A percentile compares a stretch with the other conserved stretches of the same genome.
Evolutionary conservation across 2,329 filamentous ascomycete species (phyloP).

Genomic region (Paracorniculantispora psalliotae): DNA sequence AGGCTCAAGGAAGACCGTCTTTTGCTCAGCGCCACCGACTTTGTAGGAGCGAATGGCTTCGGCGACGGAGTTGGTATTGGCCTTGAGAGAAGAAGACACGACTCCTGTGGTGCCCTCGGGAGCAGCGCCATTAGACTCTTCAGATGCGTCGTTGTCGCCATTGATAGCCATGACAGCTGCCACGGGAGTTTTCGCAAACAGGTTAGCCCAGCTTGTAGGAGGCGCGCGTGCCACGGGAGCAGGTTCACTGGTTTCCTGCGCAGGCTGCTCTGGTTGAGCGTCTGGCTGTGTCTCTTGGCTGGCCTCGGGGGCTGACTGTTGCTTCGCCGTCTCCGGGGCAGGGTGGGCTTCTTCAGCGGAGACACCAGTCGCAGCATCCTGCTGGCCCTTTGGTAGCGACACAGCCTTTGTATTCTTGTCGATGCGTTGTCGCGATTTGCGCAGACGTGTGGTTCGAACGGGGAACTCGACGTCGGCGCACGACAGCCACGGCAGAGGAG

Average conservation of each 20-base stretch:
- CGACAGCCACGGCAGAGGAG: constrained; percentile 55
- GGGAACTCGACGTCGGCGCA: constrained; percentile 49
- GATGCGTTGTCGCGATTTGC: constrained; percentile 39
- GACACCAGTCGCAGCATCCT: constrained; percentile 24
- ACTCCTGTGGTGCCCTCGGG: constrained; percentile 24
- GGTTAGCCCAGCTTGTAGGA: constrained; percentile 37
- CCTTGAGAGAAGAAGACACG: constrained; percentile 35
- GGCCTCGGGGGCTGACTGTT: not conserved
- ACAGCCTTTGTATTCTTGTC: constrained; percentile 34
- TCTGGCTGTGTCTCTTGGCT: not conserved
- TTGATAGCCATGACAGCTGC: constrained; percentile 5
- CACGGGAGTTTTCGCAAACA: constrained; percentile 29
- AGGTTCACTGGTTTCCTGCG: constrained; percentile 11
- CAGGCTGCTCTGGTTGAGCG: constrained; percentile 7
- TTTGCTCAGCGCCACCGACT: constrained; percentile 54
- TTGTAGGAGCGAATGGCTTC: constrained; percentile 73
- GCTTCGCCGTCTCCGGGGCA: not conserved
- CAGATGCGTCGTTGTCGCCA: constrained; percentile 13
- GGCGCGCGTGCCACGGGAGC: constrained; percentile 24
- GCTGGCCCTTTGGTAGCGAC: constrained; percentile 38
- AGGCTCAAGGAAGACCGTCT: constrained; percentile 81
- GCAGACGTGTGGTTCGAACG: constrained; percentile 29
- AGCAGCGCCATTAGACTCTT: constrained; percentile 8
- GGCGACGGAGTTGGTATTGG: constrained; percentile 56
- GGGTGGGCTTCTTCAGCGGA: not conserved